Evolutionary conservation across 192 early-diverging fungal genomes (phyloP).

Genomic region (Haplosporangium gracile): DNA sequence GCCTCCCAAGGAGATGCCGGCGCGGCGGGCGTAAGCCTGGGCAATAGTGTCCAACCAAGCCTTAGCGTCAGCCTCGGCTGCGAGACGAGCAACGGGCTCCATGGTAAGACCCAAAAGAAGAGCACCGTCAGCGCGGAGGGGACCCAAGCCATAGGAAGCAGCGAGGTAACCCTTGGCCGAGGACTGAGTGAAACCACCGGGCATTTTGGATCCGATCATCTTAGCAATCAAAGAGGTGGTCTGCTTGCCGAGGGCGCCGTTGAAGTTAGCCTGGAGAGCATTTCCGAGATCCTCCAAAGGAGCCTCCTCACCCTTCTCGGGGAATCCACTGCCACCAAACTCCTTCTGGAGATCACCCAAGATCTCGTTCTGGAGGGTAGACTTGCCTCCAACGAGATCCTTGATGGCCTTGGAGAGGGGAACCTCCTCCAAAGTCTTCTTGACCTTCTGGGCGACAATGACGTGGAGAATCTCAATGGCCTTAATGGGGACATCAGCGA

Average conservation of each 20-base stretch:
- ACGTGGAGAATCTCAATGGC: slow-evolving; percentile 87
- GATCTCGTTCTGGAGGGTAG: slow-evolving; percentile 97
- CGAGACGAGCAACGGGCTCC: slow-evolving; percentile 88
- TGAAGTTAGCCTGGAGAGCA: slow-evolving; percentile 70
- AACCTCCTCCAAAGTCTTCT: slow-evolving; percentile 84
- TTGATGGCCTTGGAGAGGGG: slow-evolving; percentile 86
- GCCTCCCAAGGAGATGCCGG: slow-evolving; percentile 73
- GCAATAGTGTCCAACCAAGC: slow-evolving; percentile 83
- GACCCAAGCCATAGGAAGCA: slow-evolving; percentile 79
- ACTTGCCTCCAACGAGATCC: slow-evolving; percentile 96
- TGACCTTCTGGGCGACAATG: slow-evolving; percentile 93
- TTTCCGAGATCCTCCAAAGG: slow-evolving; percentile 86
- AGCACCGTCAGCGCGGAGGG: slow-evolving; percentile 79
- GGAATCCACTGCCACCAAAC: slow-evolving; percentile 79
- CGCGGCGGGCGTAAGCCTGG: slow-evolving; percentile 75
- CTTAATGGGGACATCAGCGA: slow-evolving; percentile 81
- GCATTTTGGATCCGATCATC: slow-evolving; percentile 91
- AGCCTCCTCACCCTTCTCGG: slow-evolving; percentile 94
- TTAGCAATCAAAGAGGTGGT: slow-evolving; percentile 80
- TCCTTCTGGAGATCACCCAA: slow-evolving; percentile 95
- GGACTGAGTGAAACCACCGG: slow-evolving; percentile 87
- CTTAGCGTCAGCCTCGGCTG: slow-evolving; percentile 81
- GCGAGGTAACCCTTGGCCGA: slow-evolving; percentile 83
- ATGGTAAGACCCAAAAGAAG: slow-evolving; percentile 84
- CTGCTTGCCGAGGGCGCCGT: slow-evolving; percentile 87